These are phyloP conservation scores for Pholiota molesta DNA, from an alignment of 768 basidiomycete genomes.

Conservation along the genomic window DNA sequence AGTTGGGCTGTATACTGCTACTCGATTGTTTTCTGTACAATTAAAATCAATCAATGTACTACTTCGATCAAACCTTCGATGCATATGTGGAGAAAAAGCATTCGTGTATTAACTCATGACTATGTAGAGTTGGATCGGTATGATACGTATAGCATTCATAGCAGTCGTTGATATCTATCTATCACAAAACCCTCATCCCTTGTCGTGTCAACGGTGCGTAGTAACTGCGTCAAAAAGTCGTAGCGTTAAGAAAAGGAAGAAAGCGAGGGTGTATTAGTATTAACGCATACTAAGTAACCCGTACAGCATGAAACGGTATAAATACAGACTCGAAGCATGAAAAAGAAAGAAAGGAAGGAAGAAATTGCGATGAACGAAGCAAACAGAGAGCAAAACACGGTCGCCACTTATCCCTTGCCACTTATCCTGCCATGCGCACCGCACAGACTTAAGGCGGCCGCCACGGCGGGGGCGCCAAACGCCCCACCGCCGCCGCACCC, in stretches of 20 bases:
- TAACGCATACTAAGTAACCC: not conserved
- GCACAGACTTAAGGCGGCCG: slow-evolving; percentile 17
- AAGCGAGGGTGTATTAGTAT: not conserved
- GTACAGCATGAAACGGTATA: not conserved
- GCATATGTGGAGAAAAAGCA: not conserved
- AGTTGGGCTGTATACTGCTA: no score
- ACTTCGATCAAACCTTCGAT: no score
- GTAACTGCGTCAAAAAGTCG: not conserved
- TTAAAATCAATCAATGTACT: no score
- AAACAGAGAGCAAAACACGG: not conserved
- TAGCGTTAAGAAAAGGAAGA: not conserved
- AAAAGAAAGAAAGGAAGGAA: not conserved
- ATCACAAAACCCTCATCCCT: not conserved
- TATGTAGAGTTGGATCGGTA: not conserved
- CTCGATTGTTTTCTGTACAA: no score
- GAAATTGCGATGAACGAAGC: not conserved
- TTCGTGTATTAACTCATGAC: not conserved
- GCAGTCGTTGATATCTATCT: not conserved
- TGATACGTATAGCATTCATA: not conserved
- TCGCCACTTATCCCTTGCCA: no score
- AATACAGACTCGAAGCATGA: not conserved
- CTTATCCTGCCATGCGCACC: no score
- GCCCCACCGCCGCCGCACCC: slow-evolving; percentile 12
- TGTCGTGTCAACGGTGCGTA: not conserved
- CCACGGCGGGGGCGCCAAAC: slow-evolving; percentile 28